Evolutionary conservation across 2,329 filamentous ascomycete species (phyloP), one percentile per base, ranked within the genome.

Genomic region (Torrubiella hemipterigena): DNA sequence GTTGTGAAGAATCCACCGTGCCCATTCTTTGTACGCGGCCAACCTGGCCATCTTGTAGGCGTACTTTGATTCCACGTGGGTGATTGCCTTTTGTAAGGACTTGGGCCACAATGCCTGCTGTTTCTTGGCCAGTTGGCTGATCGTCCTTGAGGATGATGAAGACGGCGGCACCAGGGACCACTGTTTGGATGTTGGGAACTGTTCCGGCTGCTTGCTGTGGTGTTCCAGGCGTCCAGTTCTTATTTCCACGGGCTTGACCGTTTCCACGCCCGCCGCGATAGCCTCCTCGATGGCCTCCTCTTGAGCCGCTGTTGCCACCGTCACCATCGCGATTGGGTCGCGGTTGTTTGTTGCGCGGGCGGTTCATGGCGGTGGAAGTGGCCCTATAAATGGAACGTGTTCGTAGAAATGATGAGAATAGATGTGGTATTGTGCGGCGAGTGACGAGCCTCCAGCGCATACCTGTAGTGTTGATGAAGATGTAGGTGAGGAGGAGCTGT

Each of bases 11-110:
- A 12, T 29, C 20, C 24, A 37, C 38, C 27, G 48, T 32, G 12
- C 54, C 59, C 52, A 83, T 65, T 27, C 65, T 60, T 52, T 87
- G 82, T 17, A 89, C 82, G 12, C 82, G 61, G 3, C 82, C 82
- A 3, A 89, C 71, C 17, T 78, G 65, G 2, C 81, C 81, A 49
- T 82, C 79, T 2, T 60, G 56, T 6, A 89, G 61, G 3, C 81
- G 71, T 16, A 87, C 81, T 52, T 87, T 89, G 58, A 87, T 82
- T 21, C 82, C 82, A 8, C 79, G 67, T 3, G 80, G 79, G 45
- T 89, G 82, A 42, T 87, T 73, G 17, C 80, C 79, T 2, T 70
- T 62, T 3, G 81, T 87, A 29, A 89, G 61, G 0, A 87, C 52
- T 27, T 84, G 71, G 31, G 67, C 64, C 2, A 89, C 73, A 5